phyloP scores from a whole-genome alignment of 2,329 filamentous ascomycete species.

The Eurotiales sp. region DNA sequence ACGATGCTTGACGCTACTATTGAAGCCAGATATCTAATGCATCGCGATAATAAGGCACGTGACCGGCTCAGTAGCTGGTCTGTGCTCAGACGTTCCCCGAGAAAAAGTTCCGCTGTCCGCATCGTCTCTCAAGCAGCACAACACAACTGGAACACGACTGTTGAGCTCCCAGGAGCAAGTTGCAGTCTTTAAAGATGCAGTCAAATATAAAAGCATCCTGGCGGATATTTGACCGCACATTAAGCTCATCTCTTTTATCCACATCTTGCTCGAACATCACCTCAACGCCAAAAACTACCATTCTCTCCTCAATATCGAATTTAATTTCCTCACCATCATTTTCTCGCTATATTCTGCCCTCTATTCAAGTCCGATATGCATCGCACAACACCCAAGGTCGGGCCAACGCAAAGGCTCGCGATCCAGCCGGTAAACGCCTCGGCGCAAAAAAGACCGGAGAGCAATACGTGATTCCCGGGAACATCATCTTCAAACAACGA shows the following conservation, averaged over 20 bases:
- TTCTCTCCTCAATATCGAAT: slow-evolving; percentile 18
- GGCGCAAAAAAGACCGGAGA: slow-evolving; percentile 92
- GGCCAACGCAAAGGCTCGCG: slow-evolving; percentile 63
- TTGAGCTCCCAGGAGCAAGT: slow-evolving; percentile 10
- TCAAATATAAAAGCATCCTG: slow-evolving; percentile 38
- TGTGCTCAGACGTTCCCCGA: slow-evolving; percentile 11
- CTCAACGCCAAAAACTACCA: slow-evolving; percentile 21
- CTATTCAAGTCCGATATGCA: slow-evolving; percentile 55
- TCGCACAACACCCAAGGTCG: slow-evolving; percentile 63
- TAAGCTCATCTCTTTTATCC: slow-evolving; percentile 30
- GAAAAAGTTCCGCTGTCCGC: slow-evolving; percentile 20
- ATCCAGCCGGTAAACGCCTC: slow-evolving; percentile 77
- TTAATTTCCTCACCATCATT: slow-evolving; percentile 24
- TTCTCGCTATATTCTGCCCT: slow-evolving; percentile 29
- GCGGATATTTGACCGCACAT: slow-evolving; percentile 35
- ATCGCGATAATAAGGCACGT: slow-evolving; percentile 13
- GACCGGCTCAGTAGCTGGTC: slow-evolving; percentile 8
- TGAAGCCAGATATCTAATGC: slow-evolving; percentile 29
- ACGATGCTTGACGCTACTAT: slow-evolving; percentile 12
- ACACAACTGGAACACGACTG: neutral
- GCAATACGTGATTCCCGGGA: slow-evolving; percentile 90
- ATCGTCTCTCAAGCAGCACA: neutral
- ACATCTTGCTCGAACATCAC: slow-evolving; percentile 20
- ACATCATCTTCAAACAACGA: slow-evolving; percentile 96
- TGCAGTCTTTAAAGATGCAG: slow-evolving; percentile 26